Evolutionary conservation across 805 yeast species (phyloP).

Genomic region (Yarrowia hollandica): DNA sequence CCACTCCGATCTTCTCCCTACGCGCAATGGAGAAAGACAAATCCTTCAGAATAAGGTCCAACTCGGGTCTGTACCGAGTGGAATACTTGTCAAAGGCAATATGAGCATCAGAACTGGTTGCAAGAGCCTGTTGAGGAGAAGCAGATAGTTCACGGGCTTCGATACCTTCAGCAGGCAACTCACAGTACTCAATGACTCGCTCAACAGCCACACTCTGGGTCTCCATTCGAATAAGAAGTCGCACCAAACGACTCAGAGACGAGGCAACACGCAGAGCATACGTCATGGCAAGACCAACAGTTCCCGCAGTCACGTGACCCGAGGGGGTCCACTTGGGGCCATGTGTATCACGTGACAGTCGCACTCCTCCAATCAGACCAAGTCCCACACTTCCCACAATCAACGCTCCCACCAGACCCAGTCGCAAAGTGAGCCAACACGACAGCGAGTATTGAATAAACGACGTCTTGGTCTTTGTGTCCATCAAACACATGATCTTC

Average conservation of each 20-base stretch:
- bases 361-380: slow-evolving; percentile 32
- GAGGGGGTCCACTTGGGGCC: slow-evolving; percentile 30
- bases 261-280: slow-evolving; percentile 62
- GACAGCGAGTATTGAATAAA: slow-evolving; percentile 81
- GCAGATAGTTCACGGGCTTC: not conserved
- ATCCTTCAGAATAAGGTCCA: slow-evolving; percentile 65
- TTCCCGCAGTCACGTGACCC: slow-evolving; percentile 35
- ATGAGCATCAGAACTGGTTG: slow-evolving; percentile 67
- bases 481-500: slow-evolving; percentile 50
- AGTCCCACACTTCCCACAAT: slow-evolving; percentile 34
- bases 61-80: slow-evolving; percentile 62
- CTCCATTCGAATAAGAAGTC: slow-evolving; percentile 39
- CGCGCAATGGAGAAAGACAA: slow-evolving; percentile 53
- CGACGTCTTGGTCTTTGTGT: slow-evolving; percentile 74
- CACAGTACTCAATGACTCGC: slow-evolving; percentile 60
- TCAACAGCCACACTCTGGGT: slow-evolving; percentile 61
- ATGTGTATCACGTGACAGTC: slow-evolving; percentile 19
- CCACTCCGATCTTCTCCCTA: slow-evolving; percentile 74
- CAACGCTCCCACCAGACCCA: not conserved
- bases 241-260: slow-evolving; percentile 40
- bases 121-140: slow-evolving; percentile 45
- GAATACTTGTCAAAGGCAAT: slow-evolving; percentile 58
- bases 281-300: slow-evolving; percentile 66
- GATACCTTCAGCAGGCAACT: slow-evolving; percentile 54
- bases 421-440: slow-evolving; percentile 77